Conservation (phyloP, 176 grass and related monocot genomes). For the Olyra latifolia region DNA sequence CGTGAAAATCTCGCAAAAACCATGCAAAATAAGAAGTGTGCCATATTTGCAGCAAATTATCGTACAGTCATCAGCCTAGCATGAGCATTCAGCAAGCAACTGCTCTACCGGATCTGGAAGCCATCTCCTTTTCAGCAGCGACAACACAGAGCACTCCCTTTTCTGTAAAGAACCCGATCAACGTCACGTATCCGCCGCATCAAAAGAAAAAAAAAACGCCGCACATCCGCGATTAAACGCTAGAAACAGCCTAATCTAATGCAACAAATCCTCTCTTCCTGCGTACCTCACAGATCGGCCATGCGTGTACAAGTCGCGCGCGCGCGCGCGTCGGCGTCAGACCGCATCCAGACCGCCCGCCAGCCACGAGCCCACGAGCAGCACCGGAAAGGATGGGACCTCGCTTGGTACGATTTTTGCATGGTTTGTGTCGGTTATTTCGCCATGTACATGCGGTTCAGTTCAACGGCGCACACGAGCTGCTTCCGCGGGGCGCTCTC, state of each 20-base stretch:
- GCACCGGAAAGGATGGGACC: neutral
- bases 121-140: neutral
- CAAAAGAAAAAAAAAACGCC: neutral
- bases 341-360: neutral
- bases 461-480: too few relatives aligned
- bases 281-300: neutral
- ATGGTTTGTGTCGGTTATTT: too few relatives aligned
- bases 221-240: neutral
- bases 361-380: neutral
- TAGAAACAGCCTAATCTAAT: neutral
- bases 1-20: neutral
- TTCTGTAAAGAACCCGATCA: neutral
- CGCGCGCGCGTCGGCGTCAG: neutral
- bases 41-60: neutral
- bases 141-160: neutral
- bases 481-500: too few relatives aligned
- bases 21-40: neutral
- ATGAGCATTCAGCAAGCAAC: neutral
- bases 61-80: too few relatives aligned
- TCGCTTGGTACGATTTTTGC: neutral
- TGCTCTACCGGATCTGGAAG: neutral
- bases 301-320: slow-evolving; percentile 11
- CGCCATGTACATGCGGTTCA: too few relatives aligned
- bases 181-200: neutral
- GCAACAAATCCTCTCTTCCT: neutral